Conservation (phyloP, 108 stramenopile genomes). For the Cylindrotheca closterium region DNA sequence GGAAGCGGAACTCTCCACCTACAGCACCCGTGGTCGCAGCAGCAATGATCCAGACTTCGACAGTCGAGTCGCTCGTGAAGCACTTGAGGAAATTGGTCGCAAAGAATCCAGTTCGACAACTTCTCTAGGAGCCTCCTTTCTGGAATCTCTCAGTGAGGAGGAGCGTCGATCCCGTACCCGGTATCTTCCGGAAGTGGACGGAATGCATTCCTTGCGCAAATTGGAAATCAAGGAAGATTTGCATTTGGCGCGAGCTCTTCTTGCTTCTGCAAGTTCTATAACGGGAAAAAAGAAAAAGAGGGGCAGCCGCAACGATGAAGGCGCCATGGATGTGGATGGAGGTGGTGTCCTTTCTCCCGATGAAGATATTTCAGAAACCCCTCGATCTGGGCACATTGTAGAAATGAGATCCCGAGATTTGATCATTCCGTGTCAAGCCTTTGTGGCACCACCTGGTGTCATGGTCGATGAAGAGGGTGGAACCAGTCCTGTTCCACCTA, state of each 20-base stretch:
- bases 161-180: conserved; percentile 74
- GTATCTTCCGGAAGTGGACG: conserved; percentile 77
- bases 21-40: conserved; percentile 38
- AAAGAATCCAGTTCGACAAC: conserved; percentile 11
- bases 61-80: conserved; percentile 14
- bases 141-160: conserved; percentile 76
- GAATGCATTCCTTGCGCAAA: conserved; percentile 73
- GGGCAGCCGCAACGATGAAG: conserved; percentile 30
- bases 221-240: conserved; percentile 78
- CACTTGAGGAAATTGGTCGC: conserved; percentile 20
- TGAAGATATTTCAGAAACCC: conserved; percentile 36
- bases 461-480: conserved; percentile 8
- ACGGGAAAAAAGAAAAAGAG: conserved; percentile 14
- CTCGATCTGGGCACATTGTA: conserved; percentile 13
- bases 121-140: conserved; percentile 48
- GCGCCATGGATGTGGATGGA: conserved; percentile 43
- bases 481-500: conserved; percentile 3
- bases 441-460: conserved; percentile 38
- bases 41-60: conserved; percentile 13
- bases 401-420: conserved; percentile 12
- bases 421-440: conserved; percentile 30
- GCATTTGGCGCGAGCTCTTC: conserved; percentile 42
- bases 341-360: conserved; percentile 24
- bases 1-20: conserved; percentile 10
- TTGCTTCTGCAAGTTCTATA: conserved; percentile 18